A percentile compares a stretch with the other conserved stretches of the same genome.
phyloP scores from a whole-genome alignment of 257 asterid species.

The Solanum medicagineum region DNA sequence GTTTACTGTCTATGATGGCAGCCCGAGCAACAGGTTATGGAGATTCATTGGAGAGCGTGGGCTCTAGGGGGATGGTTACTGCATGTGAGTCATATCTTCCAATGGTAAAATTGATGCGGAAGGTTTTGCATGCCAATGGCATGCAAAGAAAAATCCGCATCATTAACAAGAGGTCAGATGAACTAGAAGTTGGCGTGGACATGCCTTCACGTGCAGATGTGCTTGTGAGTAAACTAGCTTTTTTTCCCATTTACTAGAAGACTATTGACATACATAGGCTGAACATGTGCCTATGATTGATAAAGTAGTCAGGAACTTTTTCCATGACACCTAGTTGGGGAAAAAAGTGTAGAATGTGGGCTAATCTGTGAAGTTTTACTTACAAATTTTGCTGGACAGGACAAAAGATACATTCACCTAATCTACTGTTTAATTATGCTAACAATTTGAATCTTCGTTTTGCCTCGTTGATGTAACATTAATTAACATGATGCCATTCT shows the following conservation, averaged over 20 bases:
- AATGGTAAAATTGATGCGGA: conserved; percentile 77
- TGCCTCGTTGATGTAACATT: background rate
- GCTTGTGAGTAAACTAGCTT: conserved; percentile 45
- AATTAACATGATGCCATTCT: background rate
- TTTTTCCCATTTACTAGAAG: background rate
- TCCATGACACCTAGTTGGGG: background rate
- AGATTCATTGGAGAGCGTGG: conserved; percentile 15
- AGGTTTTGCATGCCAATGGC: conserved; percentile 56
- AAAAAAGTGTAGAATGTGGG: background rate
- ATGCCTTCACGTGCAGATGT: conserved; percentile 72
- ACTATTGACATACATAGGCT: background rate
- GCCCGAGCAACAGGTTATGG: conserved; percentile 61
- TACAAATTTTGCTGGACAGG: background rate
- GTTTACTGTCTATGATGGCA: conserved; percentile 87
- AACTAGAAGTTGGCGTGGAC: conserved; percentile 65
- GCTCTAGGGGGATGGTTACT: conserved; percentile 52
- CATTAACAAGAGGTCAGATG: conserved; percentile 89
- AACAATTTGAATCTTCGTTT: background rate
- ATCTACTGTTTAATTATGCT: background rate
- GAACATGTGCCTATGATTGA: background rate
- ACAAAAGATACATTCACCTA: background rate
- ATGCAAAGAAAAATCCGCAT: conserved; percentile 53
- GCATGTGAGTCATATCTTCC: conserved; percentile 98
- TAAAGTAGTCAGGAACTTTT: background rate
- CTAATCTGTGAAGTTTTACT: background rate